phyloP scores from a whole-genome alignment of 768 basidiomycete genomes.

The Tulasnella calospora region DNA sequence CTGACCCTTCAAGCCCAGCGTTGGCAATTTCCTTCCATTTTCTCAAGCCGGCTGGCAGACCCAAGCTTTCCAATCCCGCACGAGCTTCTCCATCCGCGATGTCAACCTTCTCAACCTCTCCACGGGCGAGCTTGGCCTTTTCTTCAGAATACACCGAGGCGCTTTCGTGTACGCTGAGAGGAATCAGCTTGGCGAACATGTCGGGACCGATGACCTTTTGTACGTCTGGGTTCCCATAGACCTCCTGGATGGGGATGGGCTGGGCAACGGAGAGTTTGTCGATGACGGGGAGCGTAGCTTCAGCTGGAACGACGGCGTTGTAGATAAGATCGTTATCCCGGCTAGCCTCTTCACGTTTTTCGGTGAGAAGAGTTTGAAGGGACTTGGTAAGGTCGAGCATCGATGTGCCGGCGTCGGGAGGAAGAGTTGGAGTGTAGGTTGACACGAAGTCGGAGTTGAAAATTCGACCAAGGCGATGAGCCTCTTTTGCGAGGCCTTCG shows the following conservation, averaged over 20 bases:
- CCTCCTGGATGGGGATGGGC: conserved; percentile 88
- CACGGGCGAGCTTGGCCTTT: conserved; percentile 89
- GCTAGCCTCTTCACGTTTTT: conserved; percentile 66
- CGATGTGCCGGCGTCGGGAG: conserved; percentile 75
- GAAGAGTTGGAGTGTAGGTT: conserved; percentile 72
- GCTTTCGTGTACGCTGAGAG: conserved; percentile 90
- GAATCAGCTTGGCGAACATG: conserved; percentile 80
- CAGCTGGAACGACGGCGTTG: conserved; percentile 77
- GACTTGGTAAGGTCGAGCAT: conserved; percentile 79
- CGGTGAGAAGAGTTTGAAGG: conserved; percentile 69
- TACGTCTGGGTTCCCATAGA: conserved; percentile 84
- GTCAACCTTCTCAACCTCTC: conserved; percentile 84
- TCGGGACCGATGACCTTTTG: conserved; percentile 93
- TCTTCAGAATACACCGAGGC: conserved; percentile 97
- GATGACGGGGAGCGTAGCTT: conserved; percentile 70
- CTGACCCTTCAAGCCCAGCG: conserved; percentile 51
- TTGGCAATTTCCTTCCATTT: conserved; percentile 69
- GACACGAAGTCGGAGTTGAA: conserved; percentile 69
- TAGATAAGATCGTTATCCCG: conserved; percentile 98
- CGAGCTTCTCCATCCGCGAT: conserved; percentile 72
- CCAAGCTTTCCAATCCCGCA: conserved; percentile 75
- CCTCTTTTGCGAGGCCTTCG: conserved; percentile 78
- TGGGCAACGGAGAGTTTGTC: conserved; percentile 80
- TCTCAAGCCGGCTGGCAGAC: conserved; percentile 63
- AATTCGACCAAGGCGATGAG: conserved; percentile 58